Conservation (phyloP, 345 rosid genomes). For the Cochlearia excelsa region DNA sequence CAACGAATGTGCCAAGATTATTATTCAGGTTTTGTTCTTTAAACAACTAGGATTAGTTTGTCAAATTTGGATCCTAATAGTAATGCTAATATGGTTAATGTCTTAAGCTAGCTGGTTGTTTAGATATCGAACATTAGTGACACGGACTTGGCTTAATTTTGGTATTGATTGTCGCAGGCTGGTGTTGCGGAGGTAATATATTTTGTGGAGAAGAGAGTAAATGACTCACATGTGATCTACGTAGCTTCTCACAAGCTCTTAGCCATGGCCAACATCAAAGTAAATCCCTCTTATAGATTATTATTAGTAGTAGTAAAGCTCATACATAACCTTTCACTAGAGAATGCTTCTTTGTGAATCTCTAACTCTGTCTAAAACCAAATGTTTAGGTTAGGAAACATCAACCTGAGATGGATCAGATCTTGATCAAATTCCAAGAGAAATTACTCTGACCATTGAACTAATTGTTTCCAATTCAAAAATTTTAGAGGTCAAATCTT, state of each 20-base stretch:
- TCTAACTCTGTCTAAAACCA: constrained; percentile 1
- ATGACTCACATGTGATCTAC: constrained; percentile 48
- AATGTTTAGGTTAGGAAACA: constrained; percentile 65
- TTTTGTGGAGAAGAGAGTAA: constrained; percentile 68
- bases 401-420: constrained; percentile 64
- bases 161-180: constrained; percentile 50
- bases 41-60: not conserved
- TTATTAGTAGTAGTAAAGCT: not conserved
- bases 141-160: constrained; percentile 9
- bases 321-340: not conserved
- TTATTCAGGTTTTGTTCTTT: constrained; percentile 70
- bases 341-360: constrained; percentile 8
- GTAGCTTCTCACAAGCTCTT: constrained; percentile 81
- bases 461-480: constrained; percentile 14
- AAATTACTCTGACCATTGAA: constrained; percentile 16
- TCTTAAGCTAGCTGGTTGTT: constrained; percentile 11
- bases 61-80: constrained; percentile 18
- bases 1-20: constrained; percentile 97
- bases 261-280: constrained; percentile 80
- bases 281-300: constrained; percentile 35
- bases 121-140: not conserved
- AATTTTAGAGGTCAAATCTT: not conserved
- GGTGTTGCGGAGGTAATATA: constrained; percentile 82
- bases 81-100: not conserved
- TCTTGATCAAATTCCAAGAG: constrained; percentile 63